Evolutionary conservation across 305 asterid species (phyloP).

Genomic region (Fraxinus platypoda): DNA sequence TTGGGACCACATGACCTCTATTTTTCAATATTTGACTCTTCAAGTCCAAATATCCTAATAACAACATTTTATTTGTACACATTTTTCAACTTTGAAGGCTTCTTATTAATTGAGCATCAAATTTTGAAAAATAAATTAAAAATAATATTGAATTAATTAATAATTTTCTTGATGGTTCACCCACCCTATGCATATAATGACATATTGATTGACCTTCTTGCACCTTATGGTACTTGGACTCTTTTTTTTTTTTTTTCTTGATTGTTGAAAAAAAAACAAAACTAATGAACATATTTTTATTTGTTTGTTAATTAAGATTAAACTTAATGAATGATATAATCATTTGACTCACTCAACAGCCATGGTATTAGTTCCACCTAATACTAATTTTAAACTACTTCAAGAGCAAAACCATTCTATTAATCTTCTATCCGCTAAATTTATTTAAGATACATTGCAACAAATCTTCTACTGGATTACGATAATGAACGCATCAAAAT

Average conservation of each 20-base stretch:
- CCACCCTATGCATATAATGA: not conserved
- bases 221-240: not conserved
- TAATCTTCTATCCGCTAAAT: not conserved
- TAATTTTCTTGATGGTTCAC: not conserved
- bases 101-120: not conserved
- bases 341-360: not conserved
- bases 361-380: not conserved
- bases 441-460: not conserved
- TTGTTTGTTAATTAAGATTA: not conserved
- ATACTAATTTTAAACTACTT: not conserved
- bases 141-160: not conserved
- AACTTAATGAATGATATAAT: not conserved
- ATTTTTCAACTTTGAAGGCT: not conserved
- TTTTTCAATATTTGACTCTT: not conserved
- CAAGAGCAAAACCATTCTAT: not conserved
- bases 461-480: no score
- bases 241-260: not conserved
- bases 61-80: not conserved
- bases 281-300: not conserved
- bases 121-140: not conserved
- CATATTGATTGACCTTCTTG: not conserved
- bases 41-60: not conserved
- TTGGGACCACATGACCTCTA: not conserved
- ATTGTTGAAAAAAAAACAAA: no score
- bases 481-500: no score